phyloP scores from a whole-genome alignment of 1,284 basidiomycete genomes.

The Leccinum pachyderme region DNA sequence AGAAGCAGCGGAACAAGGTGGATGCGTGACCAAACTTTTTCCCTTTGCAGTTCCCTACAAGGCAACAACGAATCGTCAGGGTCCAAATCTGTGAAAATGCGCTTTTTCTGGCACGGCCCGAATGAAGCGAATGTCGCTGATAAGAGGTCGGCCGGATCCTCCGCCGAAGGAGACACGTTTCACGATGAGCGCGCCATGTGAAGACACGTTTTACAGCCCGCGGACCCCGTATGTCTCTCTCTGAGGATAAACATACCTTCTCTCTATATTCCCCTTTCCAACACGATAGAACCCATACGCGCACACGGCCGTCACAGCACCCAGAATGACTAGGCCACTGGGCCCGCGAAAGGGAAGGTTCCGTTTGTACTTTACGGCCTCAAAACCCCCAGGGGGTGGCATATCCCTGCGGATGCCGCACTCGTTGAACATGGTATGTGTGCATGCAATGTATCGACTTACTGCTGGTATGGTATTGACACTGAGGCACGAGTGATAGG shows the following conservation, averaged over 20 bases:
- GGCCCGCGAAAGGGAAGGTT: conserved; percentile 94
- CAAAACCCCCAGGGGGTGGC: conserved; percentile 93
- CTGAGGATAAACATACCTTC: conserved; percentile 64
- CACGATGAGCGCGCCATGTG: conserved; percentile 33
- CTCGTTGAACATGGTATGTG: conserved; percentile 13
- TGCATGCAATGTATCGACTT: conserved; percentile 27
- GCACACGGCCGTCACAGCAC: conserved; percentile 81
- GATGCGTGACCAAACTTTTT: conserved; percentile 95
- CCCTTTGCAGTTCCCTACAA: conserved; percentile 87
- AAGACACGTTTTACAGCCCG: conserved; percentile 63
- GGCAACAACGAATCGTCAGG: conserved; percentile 26
- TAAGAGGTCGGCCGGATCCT: conserved; percentile 69
- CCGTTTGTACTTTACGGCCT: conserved; percentile 92
- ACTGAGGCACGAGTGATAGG: conserved; percentile 38
- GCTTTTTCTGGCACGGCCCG: conserved; percentile 41
- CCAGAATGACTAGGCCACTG: conserved; percentile 84
- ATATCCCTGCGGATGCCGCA: conserved; percentile 71
- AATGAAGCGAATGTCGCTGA: conserved; percentile 34
- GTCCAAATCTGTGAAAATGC: conserved; percentile 40
- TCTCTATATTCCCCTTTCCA: conserved; percentile 89
- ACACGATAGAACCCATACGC: conserved; percentile 92
- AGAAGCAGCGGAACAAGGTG: conserved; percentile 90
- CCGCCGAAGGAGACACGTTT: conserved; percentile 32
- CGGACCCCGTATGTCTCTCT: conserved; percentile 43
- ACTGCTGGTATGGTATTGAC: conserved; percentile 69